Evolutionary conservation across 164 flowering plant genomes (phyloP).

Genomic region (Buxus sempervirens): DNA sequence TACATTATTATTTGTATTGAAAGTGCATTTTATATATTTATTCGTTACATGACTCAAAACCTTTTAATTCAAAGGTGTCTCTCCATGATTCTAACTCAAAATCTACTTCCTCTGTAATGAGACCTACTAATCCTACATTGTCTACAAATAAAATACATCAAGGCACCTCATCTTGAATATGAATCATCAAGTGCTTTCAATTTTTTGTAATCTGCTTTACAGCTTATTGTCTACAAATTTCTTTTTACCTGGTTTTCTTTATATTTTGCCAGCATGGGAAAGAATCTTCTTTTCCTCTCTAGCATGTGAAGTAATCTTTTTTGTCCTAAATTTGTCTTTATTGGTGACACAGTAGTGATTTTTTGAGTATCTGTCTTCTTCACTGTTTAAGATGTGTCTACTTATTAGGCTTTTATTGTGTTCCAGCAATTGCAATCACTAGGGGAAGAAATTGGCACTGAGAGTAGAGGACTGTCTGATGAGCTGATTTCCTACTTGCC

Average conservation of each 20-base stretch:
- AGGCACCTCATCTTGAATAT: too few species aligned
- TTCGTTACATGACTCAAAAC: too few species aligned
- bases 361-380: neutral
- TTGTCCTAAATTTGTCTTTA: neutral
- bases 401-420: neutral
- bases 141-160: too few species aligned
- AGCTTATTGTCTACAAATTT: neutral
- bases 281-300: too few species aligned
- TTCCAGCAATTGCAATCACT: slow-evolving; percentile 39
- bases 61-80: too few species aligned
- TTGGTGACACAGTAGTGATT: neutral
- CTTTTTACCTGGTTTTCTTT: neutral
- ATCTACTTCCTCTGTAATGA: too few species aligned
- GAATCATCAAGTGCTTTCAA: too few species aligned
- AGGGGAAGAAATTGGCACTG: slow-evolving; percentile 35
- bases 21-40: too few species aligned
- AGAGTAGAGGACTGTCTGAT: slow-evolving; percentile 37
- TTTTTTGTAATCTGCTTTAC: neutral
- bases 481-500: slow-evolving; percentile 38
- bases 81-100: too few species aligned
- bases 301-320: neutral
- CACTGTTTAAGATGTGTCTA: neutral
- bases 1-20: too few species aligned
- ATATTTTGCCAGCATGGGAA: too few species aligned
- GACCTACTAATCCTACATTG: too few species aligned